These are phyloP conservation scores for Sporothrix humicola DNA, from an alignment of 2,329 filamentous ascomycete species.

Conservation along the genomic window DNA sequence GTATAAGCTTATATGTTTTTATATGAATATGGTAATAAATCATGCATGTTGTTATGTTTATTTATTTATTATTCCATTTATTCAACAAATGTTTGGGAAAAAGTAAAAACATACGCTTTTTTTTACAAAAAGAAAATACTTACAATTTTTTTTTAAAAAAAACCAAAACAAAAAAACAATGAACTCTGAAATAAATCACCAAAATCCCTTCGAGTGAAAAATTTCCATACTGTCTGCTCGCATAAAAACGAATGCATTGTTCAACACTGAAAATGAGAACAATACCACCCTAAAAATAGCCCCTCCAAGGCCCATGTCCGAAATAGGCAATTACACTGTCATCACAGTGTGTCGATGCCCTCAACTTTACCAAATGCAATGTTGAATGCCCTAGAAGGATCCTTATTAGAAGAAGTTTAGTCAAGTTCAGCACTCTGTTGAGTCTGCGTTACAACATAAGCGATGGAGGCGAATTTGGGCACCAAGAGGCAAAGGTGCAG, in stretches of 20 bases:
- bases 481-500: not conserved
- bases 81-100: too few species aligned
- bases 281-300: not conserved
- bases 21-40: too few species aligned
- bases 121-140: too few species aligned
- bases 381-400: not conserved
- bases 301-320: not conserved
- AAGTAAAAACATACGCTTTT: too few species aligned
- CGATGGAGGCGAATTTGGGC: slow-evolving; percentile 13
- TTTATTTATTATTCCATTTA: too few species aligned
- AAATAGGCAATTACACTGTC: not conserved
- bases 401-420: not conserved
- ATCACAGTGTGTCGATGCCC: not conserved
- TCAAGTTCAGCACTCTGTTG: not conserved
- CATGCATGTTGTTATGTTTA: too few species aligned
- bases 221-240: not conserved
- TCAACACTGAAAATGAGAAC: not conserved
- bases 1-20: too few species aligned
- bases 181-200: not conserved
- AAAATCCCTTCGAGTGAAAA: not conserved
- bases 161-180: not conserved
- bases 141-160: not conserved
- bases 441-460: not conserved
- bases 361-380: not conserved
- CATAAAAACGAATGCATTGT: not conserved